A percentile compares a stretch with the other conserved stretches of the same genome.
These are phyloP conservation scores for Tolypocladium guangdongense DNA, from an alignment of 2,329 filamentous ascomycete species.

Conservation along the genomic window DNA sequence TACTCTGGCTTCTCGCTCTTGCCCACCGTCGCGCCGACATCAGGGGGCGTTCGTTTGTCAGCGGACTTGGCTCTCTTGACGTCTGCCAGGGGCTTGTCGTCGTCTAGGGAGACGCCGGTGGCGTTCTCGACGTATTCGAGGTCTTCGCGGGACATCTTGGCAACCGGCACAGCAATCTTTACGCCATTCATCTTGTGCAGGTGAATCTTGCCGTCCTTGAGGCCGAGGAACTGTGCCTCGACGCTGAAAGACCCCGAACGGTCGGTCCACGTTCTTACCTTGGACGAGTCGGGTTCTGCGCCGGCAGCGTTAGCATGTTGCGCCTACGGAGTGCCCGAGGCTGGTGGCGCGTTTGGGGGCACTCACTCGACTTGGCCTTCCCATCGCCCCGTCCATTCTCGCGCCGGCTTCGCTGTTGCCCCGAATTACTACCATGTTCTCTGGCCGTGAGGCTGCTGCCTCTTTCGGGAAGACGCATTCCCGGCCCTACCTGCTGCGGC, in stretches of 20 bases:
- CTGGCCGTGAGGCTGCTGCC: constrained; percentile 64
- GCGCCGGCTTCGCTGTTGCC: constrained; percentile 59
- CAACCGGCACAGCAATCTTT: constrained; percentile 91
- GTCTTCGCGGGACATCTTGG: constrained; percentile 93
- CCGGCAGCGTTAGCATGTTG: not conserved
- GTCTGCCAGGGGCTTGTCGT: constrained; percentile 86
- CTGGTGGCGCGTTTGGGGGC: not conserved
- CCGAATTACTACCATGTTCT: constrained; percentile 55
- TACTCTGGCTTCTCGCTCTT: constrained; percentile 60
- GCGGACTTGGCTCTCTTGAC: constrained; percentile 48
- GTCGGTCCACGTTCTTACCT: constrained; percentile 90
- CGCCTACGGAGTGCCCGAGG: not conserved
- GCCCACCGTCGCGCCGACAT: constrained; percentile 53
- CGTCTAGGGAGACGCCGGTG: constrained; percentile 83
- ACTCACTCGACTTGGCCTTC: constrained; percentile 62
- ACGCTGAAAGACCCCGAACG: constrained; percentile 93
- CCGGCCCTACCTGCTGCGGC: constrained; percentile 58
- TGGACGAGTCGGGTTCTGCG: constrained; percentile 68
- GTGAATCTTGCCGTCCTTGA: constrained; percentile 94
- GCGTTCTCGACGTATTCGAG: constrained; percentile 85
- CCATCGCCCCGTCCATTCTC: constrained; percentile 53
- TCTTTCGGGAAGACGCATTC: constrained; percentile 64
- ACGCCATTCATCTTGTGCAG: constrained; percentile 96
- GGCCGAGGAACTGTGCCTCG: constrained; percentile 88
- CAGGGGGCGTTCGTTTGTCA: constrained; percentile 15